A percentile compares a stretch with the other conserved stretches of the same genome.
Evolutionary conservation across 1,284 basidiomycete genomes (phyloP).

Genomic region (Vanrija pseudolonga): DNA sequence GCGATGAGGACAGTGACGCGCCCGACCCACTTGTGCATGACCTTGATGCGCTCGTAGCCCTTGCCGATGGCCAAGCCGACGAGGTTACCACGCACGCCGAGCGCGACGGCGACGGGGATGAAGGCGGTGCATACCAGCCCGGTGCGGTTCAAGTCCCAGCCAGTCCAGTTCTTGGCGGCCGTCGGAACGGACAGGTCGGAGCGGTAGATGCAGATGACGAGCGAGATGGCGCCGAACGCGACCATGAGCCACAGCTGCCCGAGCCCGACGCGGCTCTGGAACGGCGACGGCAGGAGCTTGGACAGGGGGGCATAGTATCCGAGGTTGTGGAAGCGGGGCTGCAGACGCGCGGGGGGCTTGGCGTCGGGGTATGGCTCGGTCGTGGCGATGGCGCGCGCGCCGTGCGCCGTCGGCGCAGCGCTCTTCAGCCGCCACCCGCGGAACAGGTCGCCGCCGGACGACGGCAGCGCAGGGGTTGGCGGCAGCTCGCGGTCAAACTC

Average conservation of each 20-base stretch:
- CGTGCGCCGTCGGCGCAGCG: neutral
- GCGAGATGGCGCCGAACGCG: constrained; percentile 26
- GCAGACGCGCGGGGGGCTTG: neutral
- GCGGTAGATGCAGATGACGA: constrained; percentile 20
- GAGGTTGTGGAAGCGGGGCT: constrained; percentile 26
- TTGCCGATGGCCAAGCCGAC: constrained; percentile 54
- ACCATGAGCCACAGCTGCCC: constrained; percentile 27
- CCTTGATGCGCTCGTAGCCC: constrained; percentile 73
- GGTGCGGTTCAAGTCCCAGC: constrained; percentile 32
- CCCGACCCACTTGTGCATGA: constrained; percentile 70
- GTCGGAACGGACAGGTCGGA: constrained; percentile 18
- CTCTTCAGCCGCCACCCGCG: constrained; percentile 22
- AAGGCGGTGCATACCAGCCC: constrained; percentile 39
- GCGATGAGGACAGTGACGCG: constrained; percentile 62
- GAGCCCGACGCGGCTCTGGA: constrained; percentile 27
- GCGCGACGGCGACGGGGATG: constrained; percentile 37
- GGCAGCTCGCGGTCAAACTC: neutral
- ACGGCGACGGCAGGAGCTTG: constrained; percentile 11
- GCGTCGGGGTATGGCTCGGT: no score
- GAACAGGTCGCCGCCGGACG: constrained; percentile 22
- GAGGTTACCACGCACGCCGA: constrained; percentile 42
- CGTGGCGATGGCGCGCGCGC: no score
- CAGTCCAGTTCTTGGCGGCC: constrained; percentile 19
- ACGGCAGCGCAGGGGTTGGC: neutral
- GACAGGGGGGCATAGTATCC: constrained; percentile 27